Evolutionary conservation across 331 rosid genomes (phyloP), one percentile per base, ranked within the genome.

Genomic region (Quercus phellos): DNA sequence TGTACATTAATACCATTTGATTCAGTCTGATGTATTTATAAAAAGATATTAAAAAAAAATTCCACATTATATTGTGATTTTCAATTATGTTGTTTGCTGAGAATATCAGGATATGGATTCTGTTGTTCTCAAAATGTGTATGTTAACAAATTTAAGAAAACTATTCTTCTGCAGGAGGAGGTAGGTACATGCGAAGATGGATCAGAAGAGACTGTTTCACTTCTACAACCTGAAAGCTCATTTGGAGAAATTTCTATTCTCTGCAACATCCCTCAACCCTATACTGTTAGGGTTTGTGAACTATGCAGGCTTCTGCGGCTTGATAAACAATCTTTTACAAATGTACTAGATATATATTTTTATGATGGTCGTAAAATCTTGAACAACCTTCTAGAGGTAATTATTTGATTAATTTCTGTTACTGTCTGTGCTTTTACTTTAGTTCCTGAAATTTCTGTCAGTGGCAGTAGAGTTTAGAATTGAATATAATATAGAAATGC

Each of bases 211-310:
- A 90, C 94, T 51, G 61, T 89, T 81, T 74, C 90, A 51, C 79
- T 77, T 58, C 84, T 95, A 76, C 51, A 84, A 73, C 92, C 85
- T n/a, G 43, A 86, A 80, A 87, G 87, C 85, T 81, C 97, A 50
- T 95, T 93, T 70, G 99, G 99, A 75, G 94, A 89, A 82, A 74
- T 91, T 80, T 95, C 97, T 34, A 91, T 95, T 76, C 93, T 95
- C 76, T 93, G 99, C 81, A 95, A 93, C 87, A 95, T 95, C 80
- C 96, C 99, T 68, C 98, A 95, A 63, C 98, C 94, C 26, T 85
- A 93, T 80, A 90, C 93, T 14, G 99, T 95, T 74, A 90, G 98
- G 17, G 98, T 95, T 29, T 89, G 91, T 69, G 97, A 93, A 79
- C 79, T 95, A 12, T 84, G 97, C 77, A 84, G 99, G 83, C 96